These are phyloP conservation scores for Neofusicoccum sp. DNA, from an alignment of 2,329 filamentous ascomycete species.

Conservation along the genomic window DNA sequence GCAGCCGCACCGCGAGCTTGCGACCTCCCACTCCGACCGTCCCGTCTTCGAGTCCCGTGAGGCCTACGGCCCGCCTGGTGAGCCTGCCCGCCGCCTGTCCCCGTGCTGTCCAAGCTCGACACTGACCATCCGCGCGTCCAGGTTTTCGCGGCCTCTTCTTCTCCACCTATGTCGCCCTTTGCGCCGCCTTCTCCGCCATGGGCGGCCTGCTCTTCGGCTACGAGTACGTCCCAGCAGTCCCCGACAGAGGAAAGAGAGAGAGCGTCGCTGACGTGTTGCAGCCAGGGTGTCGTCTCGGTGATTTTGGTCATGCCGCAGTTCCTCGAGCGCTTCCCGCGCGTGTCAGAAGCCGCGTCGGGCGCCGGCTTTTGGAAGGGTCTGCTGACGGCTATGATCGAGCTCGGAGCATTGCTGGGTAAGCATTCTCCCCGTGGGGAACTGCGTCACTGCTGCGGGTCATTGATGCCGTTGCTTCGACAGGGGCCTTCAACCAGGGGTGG, in stretches of 20 bases:
- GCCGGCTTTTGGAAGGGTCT: slow-evolving; percentile 49
- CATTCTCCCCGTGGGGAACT: slow-evolving; percentile 20
- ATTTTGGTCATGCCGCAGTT: slow-evolving; percentile 58
- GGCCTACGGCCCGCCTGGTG: slow-evolving; percentile 32
- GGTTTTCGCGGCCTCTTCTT: slow-evolving; percentile 52
- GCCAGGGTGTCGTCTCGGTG: slow-evolving; percentile 48
- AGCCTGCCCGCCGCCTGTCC: not conserved
- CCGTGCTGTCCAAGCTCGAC: not conserved
- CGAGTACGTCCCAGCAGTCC: slow-evolving; percentile 33
- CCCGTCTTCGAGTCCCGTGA: slow-evolving; percentile 26
- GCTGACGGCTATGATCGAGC: slow-evolving; percentile 58
- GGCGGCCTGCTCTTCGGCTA: slow-evolving; percentile 56
- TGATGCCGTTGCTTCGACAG: slow-evolving; percentile 20
- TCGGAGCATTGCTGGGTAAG: slow-evolving; percentile 50
- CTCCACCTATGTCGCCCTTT: slow-evolving; percentile 54
- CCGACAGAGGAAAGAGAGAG: not conserved
- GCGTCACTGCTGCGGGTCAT: slow-evolving; percentile 31
- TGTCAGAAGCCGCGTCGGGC: slow-evolving; percentile 45
- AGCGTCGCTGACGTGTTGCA: slow-evolving; percentile 31
- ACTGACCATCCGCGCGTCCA: slow-evolving; percentile 19
- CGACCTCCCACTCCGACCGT: slow-evolving; percentile 21
- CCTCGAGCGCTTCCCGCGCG: slow-evolving; percentile 47
- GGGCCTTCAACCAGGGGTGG: slow-evolving; percentile 43
- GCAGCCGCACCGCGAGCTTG: slow-evolving; percentile 22
- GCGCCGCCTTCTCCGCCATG: slow-evolving; percentile 54